A percentile compares a stretch with the other conserved stretches of the same genome.
Conservation (phyloP, 352 stramenopile genomes). For the Plasmopara muralis region DNA sequence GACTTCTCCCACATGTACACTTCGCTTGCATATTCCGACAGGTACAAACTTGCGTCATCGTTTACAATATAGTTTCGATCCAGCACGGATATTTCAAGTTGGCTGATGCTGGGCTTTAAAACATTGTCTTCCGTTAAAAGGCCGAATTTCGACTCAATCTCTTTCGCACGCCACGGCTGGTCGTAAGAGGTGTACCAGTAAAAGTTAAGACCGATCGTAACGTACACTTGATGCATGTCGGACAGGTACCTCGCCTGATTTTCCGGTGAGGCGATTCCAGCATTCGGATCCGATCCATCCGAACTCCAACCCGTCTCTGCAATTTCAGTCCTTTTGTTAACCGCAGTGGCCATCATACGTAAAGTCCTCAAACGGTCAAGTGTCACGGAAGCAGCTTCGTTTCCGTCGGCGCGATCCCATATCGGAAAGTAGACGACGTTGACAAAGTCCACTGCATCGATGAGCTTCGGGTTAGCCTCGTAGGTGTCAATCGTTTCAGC, state of each 20-base stretch:
- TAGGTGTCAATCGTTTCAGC: slow-evolving; percentile 68
- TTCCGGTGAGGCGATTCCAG: slow-evolving; percentile 32
- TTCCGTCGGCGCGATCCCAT: slow-evolving; percentile 48
- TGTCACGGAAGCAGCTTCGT: slow-evolving; percentile 36
- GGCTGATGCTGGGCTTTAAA: slow-evolving; percentile 54
- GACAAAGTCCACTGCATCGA: slow-evolving; percentile 62
- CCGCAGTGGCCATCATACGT: slow-evolving; percentile 29
- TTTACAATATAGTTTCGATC: slow-evolving; percentile 23
- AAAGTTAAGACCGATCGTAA: slow-evolving; percentile 41
- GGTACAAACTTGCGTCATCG: slow-evolving; percentile 16
- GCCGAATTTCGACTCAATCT: slow-evolving; percentile 66
- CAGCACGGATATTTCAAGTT: slow-evolving; percentile 31
- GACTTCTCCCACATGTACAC: slow-evolving; percentile 37
- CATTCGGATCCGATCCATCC: slow-evolving; percentile 19
- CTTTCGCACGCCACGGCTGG: slow-evolving; percentile 44
- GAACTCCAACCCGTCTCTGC: slow-evolving; percentile 66
- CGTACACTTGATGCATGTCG: slow-evolving; percentile 56
- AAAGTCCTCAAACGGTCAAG: slow-evolving; percentile 52
- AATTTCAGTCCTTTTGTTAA: slow-evolving; percentile 53
- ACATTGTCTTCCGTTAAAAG: slow-evolving; percentile 39
- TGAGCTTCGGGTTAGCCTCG: slow-evolving; percentile 41
- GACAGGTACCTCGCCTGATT: slow-evolving; percentile 63
- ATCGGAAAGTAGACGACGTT: slow-evolving; percentile 77
- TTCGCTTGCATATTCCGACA: slow-evolving; percentile 31
- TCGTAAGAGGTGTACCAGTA: slow-evolving; percentile 74